Evolutionary conservation across 2,329 filamentous ascomycete genomes (phyloP).

Genomic region (Fusarium begoniae): DNA sequence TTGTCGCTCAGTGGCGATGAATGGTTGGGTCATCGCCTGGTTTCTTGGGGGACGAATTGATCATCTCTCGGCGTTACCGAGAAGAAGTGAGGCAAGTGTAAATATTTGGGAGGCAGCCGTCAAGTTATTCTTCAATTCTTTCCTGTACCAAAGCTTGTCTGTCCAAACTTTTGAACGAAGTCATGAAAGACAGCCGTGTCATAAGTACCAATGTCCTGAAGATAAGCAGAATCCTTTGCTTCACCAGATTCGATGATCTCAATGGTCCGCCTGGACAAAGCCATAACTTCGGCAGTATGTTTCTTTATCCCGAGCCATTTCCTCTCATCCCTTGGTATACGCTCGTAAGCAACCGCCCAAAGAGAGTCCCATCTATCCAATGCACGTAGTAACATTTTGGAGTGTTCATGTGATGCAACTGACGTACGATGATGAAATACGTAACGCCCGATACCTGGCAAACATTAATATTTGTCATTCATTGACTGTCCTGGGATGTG

Average conservation of each 20-base stretch:
- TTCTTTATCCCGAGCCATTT: constrained; percentile 19
- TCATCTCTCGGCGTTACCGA: not conserved
- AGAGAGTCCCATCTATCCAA: constrained; percentile 25
- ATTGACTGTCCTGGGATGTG: fast-evolving
- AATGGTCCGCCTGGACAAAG: constrained; percentile 1
- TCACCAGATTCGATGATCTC: not conserved
- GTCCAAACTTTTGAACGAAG: constrained; percentile 3
- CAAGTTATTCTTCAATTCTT: too few species aligned
- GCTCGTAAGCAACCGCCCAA: not conserved
- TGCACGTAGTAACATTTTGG: not conserved
- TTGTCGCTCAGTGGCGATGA: not conserved
- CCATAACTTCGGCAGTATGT: constrained; percentile 5
- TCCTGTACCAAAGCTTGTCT: not conserved
- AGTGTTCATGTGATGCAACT: not conserved
- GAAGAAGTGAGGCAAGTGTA: not conserved
- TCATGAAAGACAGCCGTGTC: constrained; percentile 14
- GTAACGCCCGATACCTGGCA: not conserved
- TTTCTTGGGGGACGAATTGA: not conserved
- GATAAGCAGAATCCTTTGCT: not conserved
- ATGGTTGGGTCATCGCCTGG: not conserved
- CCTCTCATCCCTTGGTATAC: not conserved
- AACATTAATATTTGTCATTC: not conserved
- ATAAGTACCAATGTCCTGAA: not conserved
- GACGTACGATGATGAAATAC: constrained; percentile 21
- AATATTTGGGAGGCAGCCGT: not conserved